Evolutionary conservation across 2,329 filamentous ascomycete species (phyloP).

Genomic region (Cladosporium sp.): DNA sequence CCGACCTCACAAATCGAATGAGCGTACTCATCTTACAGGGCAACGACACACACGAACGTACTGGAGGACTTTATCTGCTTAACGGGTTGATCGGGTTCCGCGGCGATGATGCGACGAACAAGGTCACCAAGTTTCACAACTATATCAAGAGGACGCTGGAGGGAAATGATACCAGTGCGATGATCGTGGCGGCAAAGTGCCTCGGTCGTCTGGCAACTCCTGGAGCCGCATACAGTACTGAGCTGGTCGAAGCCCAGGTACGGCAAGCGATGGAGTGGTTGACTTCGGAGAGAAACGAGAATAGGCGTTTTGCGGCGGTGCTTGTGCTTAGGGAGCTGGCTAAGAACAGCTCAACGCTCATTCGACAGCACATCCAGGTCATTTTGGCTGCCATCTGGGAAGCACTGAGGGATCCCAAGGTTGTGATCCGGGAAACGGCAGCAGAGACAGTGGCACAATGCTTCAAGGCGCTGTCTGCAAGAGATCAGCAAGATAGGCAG

Average conservation of each 20-base stretch:
- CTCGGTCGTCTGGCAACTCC: constrained; percentile 87
- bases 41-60: constrained; percentile 78
- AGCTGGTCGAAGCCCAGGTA: constrained; percentile 93
- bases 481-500: constrained; percentile 81
- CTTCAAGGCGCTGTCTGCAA: constrained; percentile 90
- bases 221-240: constrained; percentile 87
- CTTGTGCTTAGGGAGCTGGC: constrained; percentile 86
- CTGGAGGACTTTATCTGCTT: constrained; percentile 87
- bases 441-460: constrained; percentile 91
- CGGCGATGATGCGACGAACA: constrained; percentile 85
- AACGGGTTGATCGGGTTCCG: constrained; percentile 95
- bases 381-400: constrained; percentile 97
- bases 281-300: constrained; percentile 90
- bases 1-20: constrained; percentile 59
- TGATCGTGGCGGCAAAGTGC: constrained; percentile 84
- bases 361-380: constrained; percentile 92
- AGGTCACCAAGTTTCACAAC: constrained; percentile 90
- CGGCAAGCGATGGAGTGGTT: constrained; percentile 96
- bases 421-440: constrained; percentile 86
- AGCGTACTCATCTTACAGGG: constrained; percentile 75
- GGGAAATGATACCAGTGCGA: constrained; percentile 84
- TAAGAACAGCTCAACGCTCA: constrained; percentile 85
- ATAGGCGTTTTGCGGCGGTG: constrained; percentile 86
- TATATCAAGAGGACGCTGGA: constrained; percentile 83
- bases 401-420: constrained; percentile 80